Evolutionary conservation across 805 yeast species (phyloP), one percentile per base, ranked within the genome.

Genomic region (Metschnikowia santaceciliae): DNA sequence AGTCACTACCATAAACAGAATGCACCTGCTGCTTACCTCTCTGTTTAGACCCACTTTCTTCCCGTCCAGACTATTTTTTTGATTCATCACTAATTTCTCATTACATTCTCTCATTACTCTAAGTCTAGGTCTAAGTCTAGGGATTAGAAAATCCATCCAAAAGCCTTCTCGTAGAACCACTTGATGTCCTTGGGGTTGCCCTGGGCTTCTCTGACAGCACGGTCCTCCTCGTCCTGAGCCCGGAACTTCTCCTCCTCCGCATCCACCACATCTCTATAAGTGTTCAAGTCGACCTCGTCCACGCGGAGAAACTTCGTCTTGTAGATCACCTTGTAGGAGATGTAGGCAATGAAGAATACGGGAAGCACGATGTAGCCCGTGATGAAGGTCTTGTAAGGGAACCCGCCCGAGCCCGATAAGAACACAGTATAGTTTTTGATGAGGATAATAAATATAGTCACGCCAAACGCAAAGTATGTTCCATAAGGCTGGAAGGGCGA

Each of bases 301-400:
- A 88, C 77, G 38, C 61, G 66, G 48, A 79, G 73, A 30, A 74
- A 52, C 58, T 72, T 75, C 33, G 86, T 74, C 64, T 76, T 82
- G 38, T 67, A 68, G 55, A 70, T 56, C 36, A 83, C n/a, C 70
- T 85, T 85, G 74, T 81, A 83, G 5, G 88, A 89, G 54, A 77
- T 59, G 56, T 71, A 77, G 52, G 78, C 71, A 44, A 80, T 69
- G 34, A 83, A 37, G 59, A 76, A 86, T 10, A 85, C 82, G 34
- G 89, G 89, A 44, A 86, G 76, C 32, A 88, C 87, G 60, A 87
- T 83, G 69, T 87, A 86, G 42, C 91, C 90, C 33, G 92, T 85
- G 61, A 87, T 84, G 63, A 88, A 88, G 17, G 74, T 54, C 66
- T 81, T 80, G 69, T 82, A 83, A 55, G 79, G 78, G 58, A 58